Evolutionary conservation across 805 yeast genomes (phyloP).

Genomic region (Saturnispora halmiae): DNA sequence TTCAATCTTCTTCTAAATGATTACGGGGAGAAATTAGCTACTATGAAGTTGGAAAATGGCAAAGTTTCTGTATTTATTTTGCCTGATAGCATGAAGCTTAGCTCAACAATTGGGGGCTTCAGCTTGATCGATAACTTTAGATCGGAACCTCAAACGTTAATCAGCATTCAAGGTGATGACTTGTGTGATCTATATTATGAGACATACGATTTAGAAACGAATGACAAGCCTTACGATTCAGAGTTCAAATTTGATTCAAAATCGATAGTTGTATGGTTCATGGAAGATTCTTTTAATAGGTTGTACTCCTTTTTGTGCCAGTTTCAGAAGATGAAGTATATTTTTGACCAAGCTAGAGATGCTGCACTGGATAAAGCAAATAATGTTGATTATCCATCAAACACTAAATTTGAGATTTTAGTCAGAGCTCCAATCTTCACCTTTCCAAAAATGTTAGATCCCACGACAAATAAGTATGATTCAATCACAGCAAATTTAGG

Average conservation of each 20-base stretch:
- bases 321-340: constrained; percentile 74
- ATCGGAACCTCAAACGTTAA: constrained; percentile 49
- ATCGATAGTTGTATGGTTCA: constrained; percentile 64
- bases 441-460: constrained; percentile 54
- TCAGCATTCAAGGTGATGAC: constrained; percentile 70
- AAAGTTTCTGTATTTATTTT: constrained; percentile 52
- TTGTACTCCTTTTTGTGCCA: constrained; percentile 59
- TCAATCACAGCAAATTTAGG: constrained; percentile 68
- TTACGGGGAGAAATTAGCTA: constrained; percentile 73
- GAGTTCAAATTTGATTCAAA: constrained; percentile 60
- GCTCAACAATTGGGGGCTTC: constrained; percentile 68
- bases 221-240: constrained; percentile 44
- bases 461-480: constrained; percentile 40
- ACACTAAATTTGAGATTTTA: constrained; percentile 61
- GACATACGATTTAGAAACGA: constrained; percentile 55
- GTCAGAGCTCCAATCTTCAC: constrained; percentile 76
- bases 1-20: constrained; percentile 71
- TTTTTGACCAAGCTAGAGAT: constrained; percentile 85
- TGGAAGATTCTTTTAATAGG: constrained; percentile 69
- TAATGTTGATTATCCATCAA: constrained; percentile 44
- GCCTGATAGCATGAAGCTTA: constrained; percentile 70
- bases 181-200: constrained; percentile 79
- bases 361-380: constrained; percentile 79
- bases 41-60: constrained; percentile 67
- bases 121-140: constrained; percentile 65